Evolutionary conservation across 2,329 filamentous ascomycete species (phyloP), one percentile per base, ranked within the genome.

Genomic region (Aspergillus hiratsukae): DNA sequence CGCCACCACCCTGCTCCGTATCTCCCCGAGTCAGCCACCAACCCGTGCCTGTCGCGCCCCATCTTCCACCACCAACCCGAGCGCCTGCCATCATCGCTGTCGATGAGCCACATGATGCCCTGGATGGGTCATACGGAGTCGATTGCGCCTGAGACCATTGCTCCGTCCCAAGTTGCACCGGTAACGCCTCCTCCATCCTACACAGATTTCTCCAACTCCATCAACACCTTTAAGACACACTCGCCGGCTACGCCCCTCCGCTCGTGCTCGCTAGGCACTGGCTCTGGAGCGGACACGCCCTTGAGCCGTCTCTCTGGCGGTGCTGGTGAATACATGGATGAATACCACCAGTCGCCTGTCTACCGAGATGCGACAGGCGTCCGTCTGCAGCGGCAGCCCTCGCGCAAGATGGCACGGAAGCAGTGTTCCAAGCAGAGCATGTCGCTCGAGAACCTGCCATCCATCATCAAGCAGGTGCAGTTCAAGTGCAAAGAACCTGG

Each of bases 401-500:
- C 71, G 0, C 66, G 69, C n/a, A 75, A 75, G 56, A 52, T 59
- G 14, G 53, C 61, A 23, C 59, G 64, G 56, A 67, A 68, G 54
- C 63, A 66, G 21, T 63, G 67, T 0, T 72, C 71, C 11, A 73
- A 72, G 54, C 72, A 73, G 51, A 71, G 66, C 46, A 51, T 75
- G 19, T 68, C 66, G 40, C 58, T 75, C 17, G 73, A 75, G 51
- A 73, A 71, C 51, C 55, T 75, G 3, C 73, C 73, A 0, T 61
- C 70, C 0, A 71, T 74, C 46, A 75, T 75, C 48, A 73, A 72
- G 51, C 69, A 75, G 65, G 69, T 78, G 2, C 71, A 73, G 35
- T 74, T 76, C 62, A 69, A 71, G 59, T 75, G 78, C 68, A 70
- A 72, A 43, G 71, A 74, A 49, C 69, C 72, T 1, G 75, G 74